phyloP scores from a whole-genome alignment of 352 stramenopile genomes.

The Phytophthora hibernalis region DNA sequence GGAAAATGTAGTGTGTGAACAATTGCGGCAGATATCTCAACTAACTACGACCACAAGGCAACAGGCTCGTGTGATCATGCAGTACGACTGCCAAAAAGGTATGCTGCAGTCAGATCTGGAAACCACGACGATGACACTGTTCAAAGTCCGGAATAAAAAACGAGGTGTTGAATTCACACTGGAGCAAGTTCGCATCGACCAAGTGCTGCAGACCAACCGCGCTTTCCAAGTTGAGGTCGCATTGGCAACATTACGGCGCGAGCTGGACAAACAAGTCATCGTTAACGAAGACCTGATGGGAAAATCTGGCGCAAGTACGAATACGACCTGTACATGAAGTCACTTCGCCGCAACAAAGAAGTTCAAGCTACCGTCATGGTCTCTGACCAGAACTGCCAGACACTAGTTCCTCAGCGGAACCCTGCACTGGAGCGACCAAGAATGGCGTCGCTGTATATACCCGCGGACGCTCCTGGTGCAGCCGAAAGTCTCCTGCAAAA shows the following conservation, averaged over 20 bases:
- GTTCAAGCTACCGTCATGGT: conserved; percentile 66
- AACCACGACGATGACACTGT: conserved; percentile 34
- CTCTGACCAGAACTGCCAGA: conserved; percentile 52
- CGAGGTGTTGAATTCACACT: conserved; percentile 29
- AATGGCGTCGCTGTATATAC: conserved; percentile 56
- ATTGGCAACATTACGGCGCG: conserved; percentile 43
- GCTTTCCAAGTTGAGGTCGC: conserved; percentile 52
- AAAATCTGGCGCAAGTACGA: conserved; percentile 69
- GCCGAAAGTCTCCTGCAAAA: conserved; percentile 62
- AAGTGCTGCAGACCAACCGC: conserved; percentile 54
- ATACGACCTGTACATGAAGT: conserved; percentile 65
- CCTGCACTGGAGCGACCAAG: conserved; percentile 66
- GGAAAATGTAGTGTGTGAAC: conserved; percentile 62
- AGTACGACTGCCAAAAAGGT: conserved; percentile 55
- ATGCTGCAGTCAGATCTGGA: conserved; percentile 65
- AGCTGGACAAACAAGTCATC: conserved; percentile 63
- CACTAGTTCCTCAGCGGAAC: conserved; percentile 70
- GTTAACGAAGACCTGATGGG: conserved; percentile 61
- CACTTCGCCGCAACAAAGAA: conserved; percentile 57
- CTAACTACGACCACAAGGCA: conserved; percentile 53
- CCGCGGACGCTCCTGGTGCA: conserved; percentile 32
- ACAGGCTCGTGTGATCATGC: conserved; percentile 45
- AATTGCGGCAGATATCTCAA: conserved; percentile 53
- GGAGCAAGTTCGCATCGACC: conserved; percentile 50
- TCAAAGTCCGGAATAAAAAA: conserved; percentile 25